Conservation (phyloP, 2,329 filamentous ascomycete genomes). For the Corinectria fuckeliana region DNA sequence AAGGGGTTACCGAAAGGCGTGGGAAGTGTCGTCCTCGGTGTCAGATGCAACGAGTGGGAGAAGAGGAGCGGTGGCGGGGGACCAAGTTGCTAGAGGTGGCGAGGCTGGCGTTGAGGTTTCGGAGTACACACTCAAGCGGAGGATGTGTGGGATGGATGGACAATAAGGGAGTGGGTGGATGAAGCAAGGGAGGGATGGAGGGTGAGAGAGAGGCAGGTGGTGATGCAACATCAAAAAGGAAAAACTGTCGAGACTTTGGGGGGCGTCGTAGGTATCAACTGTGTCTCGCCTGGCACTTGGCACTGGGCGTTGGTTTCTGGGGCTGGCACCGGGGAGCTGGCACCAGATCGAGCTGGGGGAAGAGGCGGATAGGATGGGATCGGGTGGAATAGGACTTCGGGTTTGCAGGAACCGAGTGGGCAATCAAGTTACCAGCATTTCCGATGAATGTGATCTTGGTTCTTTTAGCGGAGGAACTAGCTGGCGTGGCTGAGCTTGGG, state of each 20-base stretch:
- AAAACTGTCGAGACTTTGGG: conserved; percentile 1
- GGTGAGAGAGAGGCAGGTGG: not conserved
- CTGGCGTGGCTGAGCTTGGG: not conserved
- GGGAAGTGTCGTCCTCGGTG: conserved; percentile 6
- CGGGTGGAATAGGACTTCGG: conserved; percentile 22
- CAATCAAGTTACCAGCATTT: conserved; percentile 12
- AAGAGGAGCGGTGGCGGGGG: conserved; percentile 1
- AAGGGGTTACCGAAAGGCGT: conserved; percentile 21
- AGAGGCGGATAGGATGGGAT: not conserved
- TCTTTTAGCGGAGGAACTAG: not conserved
- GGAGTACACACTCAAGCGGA: not conserved
- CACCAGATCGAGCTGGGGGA: conserved; percentile 27
- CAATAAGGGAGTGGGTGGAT: not conserved
- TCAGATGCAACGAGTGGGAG: conserved; percentile 13
- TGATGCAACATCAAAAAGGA: not conserved
- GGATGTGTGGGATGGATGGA: not conserved
- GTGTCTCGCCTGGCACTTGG: conserved; percentile 26
- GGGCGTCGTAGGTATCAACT: conserved; percentile 20
- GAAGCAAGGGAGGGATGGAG: not conserved
- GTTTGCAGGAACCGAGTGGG: conserved; percentile 25
- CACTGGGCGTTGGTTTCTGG: conserved; percentile 20
- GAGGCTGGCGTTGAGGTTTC: not conserved
- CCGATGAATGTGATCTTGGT: not conserved
- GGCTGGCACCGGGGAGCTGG: conserved; percentile 32
- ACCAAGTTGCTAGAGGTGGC: not conserved